A percentile compares a stretch with the other conserved stretches of the same genome.
Conservation (phyloP, 129 eudicot species). For the Sambucus nigra region DNA sequence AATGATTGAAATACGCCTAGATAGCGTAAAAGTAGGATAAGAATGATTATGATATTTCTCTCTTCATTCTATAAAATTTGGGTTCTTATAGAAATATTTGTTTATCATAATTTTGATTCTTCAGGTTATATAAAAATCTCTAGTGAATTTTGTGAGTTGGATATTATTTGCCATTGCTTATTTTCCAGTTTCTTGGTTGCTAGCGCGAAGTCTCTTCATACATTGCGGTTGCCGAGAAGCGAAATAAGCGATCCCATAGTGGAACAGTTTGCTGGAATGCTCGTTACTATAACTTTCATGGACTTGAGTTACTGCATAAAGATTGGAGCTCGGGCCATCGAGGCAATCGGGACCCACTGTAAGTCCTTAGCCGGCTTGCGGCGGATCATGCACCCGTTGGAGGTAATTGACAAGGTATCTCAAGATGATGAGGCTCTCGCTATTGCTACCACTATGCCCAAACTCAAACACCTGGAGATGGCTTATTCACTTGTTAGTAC, state of each 20-base stretch:
- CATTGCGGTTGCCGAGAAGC: constrained; percentile 33
- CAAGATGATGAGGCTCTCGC: constrained; percentile 58
- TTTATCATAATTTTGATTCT: too few relatives aligned
- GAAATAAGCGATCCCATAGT: constrained; percentile 29
- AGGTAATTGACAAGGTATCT: constrained; percentile 27
- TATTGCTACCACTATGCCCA: constrained; percentile 52
- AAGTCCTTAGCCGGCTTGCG: constrained; percentile 31
- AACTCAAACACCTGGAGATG: constrained; percentile 43
- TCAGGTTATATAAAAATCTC: too few relatives aligned
- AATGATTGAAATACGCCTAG: too few relatives aligned
- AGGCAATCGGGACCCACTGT: constrained; percentile 36
- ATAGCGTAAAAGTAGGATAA: too few relatives aligned
- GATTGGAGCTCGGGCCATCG: constrained; percentile 33
- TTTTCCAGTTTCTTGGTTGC: constrained; percentile 11
- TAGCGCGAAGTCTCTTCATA: constrained; percentile 43
- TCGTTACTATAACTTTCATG: constrained; percentile 27
- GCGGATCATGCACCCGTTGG: constrained; percentile 44
- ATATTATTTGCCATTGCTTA: not conserved
- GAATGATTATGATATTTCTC: too few relatives aligned
- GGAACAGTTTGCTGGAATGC: constrained; percentile 20
- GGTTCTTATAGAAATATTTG: too few relatives aligned
- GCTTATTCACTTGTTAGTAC: constrained; percentile 36
- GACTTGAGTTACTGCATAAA: constrained; percentile 43
- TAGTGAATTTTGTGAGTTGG: too few relatives aligned
- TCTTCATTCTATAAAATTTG: too few relatives aligned